A percentile compares a stretch with the other conserved stretches of the same genome.
Evolutionary conservation across 768 basidiomycete species (phyloP).

Genomic region (Amanita exitialis): DNA sequence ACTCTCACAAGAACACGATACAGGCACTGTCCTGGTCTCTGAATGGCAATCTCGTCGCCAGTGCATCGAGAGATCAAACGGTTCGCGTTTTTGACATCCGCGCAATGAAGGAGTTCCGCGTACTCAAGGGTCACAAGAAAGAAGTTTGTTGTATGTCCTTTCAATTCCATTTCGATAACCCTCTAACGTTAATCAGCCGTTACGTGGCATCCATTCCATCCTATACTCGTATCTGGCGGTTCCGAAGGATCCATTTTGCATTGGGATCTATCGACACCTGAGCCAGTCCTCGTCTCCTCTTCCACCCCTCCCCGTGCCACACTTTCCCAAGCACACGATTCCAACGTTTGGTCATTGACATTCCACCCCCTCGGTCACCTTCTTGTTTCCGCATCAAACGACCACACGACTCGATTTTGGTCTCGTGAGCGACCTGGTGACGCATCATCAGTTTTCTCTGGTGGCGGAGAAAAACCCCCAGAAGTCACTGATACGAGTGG

Average conservation of each 20-base stretch:
- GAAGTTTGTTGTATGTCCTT: constrained; percentile 84
- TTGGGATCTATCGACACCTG: constrained; percentile 79
- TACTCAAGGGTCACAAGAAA: constrained; percentile 94
- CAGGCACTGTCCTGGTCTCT: constrained; percentile 92
- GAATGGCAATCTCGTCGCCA: constrained; percentile 88
- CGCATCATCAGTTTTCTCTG: constrained; percentile 62
- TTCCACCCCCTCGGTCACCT: constrained; percentile 96
- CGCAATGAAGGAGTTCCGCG: constrained; percentile 91
- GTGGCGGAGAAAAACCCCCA: constrained; percentile 79
- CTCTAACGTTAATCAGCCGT: constrained; percentile 42
- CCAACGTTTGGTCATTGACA: constrained; percentile 91
- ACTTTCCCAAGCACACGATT: constrained; percentile 95
- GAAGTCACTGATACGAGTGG: constrained; percentile 47
- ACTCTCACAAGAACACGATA: constrained; percentile 95
- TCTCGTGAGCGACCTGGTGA: constrained; percentile 86
- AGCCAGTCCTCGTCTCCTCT: constrained; percentile 30
- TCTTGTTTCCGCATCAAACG: constrained; percentile 90
- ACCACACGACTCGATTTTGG: constrained; percentile 99
- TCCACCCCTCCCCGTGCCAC: constrained; percentile 61
- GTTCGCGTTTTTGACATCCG: constrained; percentile 96
- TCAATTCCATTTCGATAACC: background rate
- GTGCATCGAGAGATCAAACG: constrained; percentile 90
- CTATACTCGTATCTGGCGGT: constrained; percentile 86
- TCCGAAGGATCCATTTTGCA: constrained; percentile 91
- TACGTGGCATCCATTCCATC: constrained; percentile 94